phyloP scores from a whole-genome alignment of 2,329 filamentous ascomycete genomes.

The Simplicillium sp. region DNA sequence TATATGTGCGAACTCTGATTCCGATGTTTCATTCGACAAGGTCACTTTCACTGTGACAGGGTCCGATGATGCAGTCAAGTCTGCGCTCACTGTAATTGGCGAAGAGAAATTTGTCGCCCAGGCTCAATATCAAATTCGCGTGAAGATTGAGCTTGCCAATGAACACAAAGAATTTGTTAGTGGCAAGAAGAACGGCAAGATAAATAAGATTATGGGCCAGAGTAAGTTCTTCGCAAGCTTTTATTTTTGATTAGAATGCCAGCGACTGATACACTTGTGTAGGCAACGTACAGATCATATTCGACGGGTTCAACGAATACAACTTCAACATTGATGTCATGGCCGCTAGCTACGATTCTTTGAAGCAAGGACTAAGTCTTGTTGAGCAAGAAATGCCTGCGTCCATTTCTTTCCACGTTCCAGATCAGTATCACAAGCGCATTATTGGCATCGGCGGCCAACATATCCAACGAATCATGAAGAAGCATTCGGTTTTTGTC shows the following conservation, averaged over 20 bases:
- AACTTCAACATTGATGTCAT: constrained; percentile 99
- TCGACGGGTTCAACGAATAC: constrained; percentile 98
- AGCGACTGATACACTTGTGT: constrained; percentile 11
- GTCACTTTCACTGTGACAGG: constrained; percentile 89
- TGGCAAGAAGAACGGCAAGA: constrained; percentile 99
- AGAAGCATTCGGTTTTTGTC: constrained; percentile 99
- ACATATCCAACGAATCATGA: constrained; percentile 99
- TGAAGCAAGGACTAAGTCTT: constrained; percentile 82
- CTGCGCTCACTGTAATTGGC: constrained; percentile 87
- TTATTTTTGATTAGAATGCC: constrained; percentile 2
- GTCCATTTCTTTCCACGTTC: constrained; percentile 97
- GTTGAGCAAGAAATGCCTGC: constrained; percentile 99
- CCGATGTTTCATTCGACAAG: constrained; percentile 91
- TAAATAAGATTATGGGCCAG: constrained; percentile 99
- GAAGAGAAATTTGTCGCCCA: constrained; percentile 83
- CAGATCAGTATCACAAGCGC: constrained; percentile 97
- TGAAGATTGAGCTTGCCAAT: constrained; percentile 97
- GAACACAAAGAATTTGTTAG: constrained; percentile 99
- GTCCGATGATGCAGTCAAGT: constrained; percentile 92
- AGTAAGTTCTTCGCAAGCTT: constrained; percentile 33
- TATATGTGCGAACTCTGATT: constrained; percentile 92
- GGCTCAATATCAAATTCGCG: constrained; percentile 83
- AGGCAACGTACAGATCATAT: constrained; percentile 96
- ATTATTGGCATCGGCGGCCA: constrained; percentile 98
- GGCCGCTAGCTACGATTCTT: constrained; percentile 83